Percentiles rank a stretch among this genome's conserved stretches.
Conservation (phyloP, 768 basidiomycete species). For the Krasilnikovozyma curviuscula region DNA sequence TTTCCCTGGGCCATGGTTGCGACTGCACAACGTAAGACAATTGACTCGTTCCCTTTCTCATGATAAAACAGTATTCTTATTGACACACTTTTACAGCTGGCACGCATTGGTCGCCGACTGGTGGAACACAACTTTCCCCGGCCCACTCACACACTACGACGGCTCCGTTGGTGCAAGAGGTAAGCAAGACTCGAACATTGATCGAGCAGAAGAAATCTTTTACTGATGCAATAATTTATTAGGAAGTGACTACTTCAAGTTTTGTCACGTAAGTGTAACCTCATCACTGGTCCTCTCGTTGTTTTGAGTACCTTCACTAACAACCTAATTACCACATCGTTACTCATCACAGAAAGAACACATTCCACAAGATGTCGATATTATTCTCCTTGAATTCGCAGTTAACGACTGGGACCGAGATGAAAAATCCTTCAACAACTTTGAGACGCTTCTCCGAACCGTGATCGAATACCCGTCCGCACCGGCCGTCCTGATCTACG, state of each 20-base stretch:
- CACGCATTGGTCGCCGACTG: too few species aligned
- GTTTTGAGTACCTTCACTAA: too few species aligned
- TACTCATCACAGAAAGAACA: background rate
- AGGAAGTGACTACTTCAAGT: constrained; percentile 2
- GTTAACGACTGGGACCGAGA: constrained; percentile 1
- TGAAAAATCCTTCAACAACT: constrained; percentile 1
- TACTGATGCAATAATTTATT: too few species aligned
- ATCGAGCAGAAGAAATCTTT: too few species aligned
- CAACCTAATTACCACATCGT: background rate
- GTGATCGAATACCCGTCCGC: background rate
- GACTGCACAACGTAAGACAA: too few species aligned
- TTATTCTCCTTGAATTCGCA: background rate
- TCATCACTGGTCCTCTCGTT: too few species aligned
- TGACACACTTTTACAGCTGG: too few species aligned
- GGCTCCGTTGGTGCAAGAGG: background rate
- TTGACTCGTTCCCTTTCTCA: too few species aligned
- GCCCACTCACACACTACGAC: background rate
- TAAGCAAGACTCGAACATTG: too few species aligned
- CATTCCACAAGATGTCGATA: background rate
- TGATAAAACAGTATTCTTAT: too few species aligned
- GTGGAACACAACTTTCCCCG: background rate
- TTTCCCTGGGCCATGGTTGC: too few species aligned
- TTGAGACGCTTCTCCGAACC: background rate
- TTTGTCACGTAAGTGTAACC: too few species aligned
- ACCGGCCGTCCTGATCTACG: background rate